Conservation (phyloP, 805 yeast genomes). For the Zygosaccharomyces bisporus region DNA sequence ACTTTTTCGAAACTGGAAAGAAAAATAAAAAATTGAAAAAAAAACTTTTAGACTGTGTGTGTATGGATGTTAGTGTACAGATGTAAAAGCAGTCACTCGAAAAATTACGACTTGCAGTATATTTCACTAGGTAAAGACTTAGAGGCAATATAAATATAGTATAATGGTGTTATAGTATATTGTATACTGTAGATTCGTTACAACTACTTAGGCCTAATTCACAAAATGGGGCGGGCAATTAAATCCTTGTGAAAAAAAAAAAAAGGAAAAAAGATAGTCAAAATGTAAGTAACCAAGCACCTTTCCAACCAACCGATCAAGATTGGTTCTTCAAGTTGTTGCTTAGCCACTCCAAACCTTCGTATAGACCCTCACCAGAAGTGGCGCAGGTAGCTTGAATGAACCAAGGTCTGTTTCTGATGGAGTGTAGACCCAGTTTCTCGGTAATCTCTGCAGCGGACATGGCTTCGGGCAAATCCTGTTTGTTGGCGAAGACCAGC, state of each 20-base stretch:
- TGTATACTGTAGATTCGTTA: conserved; percentile 7
- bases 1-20: neutral
- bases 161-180: conserved; percentile 8
- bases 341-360: conserved; percentile 96
- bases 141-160: conserved; percentile 2
- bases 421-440: conserved; percentile 92
- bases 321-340: conserved; percentile 77
- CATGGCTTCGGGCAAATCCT: conserved; percentile 99
- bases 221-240: conserved; percentile 8
- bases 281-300: conserved; percentile 2
- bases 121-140: neutral
- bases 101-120: too few relatives aligned
- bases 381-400: conserved; percentile 99
- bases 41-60: neutral
- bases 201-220: conserved; percentile 10
- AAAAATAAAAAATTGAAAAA: neutral
- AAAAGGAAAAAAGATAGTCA: neutral
- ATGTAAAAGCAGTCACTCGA: neutral
- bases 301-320: conserved; percentile 19
- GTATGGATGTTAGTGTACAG: neutral
- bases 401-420: conserved; percentile 99
- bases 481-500: conserved; percentile 96
- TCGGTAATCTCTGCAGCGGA: conserved; percentile 98
- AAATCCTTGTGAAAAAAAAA: conserved; percentile 3
- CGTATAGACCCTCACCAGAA: conserved; percentile 97